Conservation (phyloP, 73 alveolate species). For the Stentor roeselii region DNA sequence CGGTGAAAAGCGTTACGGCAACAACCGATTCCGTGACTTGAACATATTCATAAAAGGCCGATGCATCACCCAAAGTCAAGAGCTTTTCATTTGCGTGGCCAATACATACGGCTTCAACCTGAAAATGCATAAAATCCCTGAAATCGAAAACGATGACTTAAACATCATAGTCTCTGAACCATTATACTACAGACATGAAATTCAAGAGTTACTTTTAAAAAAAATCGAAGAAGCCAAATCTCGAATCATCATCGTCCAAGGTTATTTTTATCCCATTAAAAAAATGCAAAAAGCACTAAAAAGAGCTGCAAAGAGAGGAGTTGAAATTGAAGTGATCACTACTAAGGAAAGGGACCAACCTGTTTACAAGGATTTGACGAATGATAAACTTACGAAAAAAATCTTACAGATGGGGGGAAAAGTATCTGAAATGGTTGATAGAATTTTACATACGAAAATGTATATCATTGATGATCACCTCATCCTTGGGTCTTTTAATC, state of each 20-base stretch:
- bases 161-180: constrained; percentile 11
- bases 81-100: neutral
- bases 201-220: constrained; percentile 34
- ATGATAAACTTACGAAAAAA: constrained; percentile 29
- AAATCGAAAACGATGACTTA: neutral
- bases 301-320: constrained; percentile 49
- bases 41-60: constrained; percentile 27
- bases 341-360: constrained; percentile 47
- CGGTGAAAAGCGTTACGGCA: constrained; percentile 40
- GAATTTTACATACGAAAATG: constrained; percentile 44
- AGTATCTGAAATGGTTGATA: constrained; percentile 41
- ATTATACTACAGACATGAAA: neutral
- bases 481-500: constrained; percentile 48
- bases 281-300: constrained; percentile 33
- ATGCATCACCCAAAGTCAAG: constrained; percentile 22
- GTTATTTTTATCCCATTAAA: constrained; percentile 40
- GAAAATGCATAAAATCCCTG: neutral
- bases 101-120: neutral
- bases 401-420: constrained; percentile 33
- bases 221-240: constrained; percentile 32
- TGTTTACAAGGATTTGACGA: constrained; percentile 30
- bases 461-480: constrained; percentile 42
- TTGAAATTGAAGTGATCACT: constrained; percentile 43
- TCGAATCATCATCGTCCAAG: constrained; percentile 36
- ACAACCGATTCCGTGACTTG: constrained; percentile 38